phyloP scores from a whole-genome alignment of 176 grass and related monocot species.

The Carex pumila region DNA sequence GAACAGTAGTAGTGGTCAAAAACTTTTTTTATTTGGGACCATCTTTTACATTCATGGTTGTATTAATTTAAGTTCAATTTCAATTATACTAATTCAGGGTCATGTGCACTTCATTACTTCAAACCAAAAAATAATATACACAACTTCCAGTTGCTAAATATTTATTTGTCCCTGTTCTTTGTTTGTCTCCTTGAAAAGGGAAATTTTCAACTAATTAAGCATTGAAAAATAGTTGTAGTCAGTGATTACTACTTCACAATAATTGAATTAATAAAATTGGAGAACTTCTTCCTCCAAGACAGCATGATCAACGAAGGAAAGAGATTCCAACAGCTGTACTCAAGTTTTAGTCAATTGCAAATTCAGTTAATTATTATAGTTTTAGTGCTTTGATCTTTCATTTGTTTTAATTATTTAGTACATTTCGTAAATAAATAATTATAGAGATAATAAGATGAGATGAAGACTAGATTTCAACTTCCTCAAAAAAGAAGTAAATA shows the following conservation, averaged over 20 bases:
- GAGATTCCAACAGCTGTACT: not conserved
- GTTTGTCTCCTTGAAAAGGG: not conserved
- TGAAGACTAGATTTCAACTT: too few species aligned
- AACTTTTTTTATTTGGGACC: not conserved
- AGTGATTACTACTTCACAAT: not conserved
- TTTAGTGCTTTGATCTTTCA: not conserved
- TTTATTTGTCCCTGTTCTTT: not conserved
- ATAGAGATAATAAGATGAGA: too few species aligned
- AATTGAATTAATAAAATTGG: not conserved
- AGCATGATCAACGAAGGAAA: not conserved
- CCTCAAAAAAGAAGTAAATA: too few species aligned
- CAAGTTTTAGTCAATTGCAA: not conserved
- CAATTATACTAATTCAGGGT: not conserved
- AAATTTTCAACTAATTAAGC: not conserved
- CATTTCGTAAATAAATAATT: not conserved
- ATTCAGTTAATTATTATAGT: not conserved
- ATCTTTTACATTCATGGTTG: not conserved
- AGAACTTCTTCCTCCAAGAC: not conserved
- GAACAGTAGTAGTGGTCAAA: not conserved
- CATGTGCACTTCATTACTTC: constrained; percentile 4
- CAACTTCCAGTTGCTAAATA: not conserved
- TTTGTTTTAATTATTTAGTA: not conserved
- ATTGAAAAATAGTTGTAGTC: not conserved
- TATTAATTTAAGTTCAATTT: not conserved
- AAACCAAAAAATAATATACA: not conserved